Evolutionary conservation across 108 stramenopile genomes (phyloP), one percentile per base, ranked within the genome.

Genomic region (Skeletonema tropicum): DNA sequence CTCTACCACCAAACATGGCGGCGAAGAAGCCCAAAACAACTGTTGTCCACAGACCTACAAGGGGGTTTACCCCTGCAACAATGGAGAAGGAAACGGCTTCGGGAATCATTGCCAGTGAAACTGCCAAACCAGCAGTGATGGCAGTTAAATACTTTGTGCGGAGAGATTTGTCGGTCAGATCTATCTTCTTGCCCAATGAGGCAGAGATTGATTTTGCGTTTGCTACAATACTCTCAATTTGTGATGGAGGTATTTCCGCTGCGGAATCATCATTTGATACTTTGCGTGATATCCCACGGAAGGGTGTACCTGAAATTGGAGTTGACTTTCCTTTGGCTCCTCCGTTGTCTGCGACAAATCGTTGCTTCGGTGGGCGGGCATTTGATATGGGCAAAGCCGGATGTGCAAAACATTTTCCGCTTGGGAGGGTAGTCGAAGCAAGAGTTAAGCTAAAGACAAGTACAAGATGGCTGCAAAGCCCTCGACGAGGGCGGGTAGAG

Each of bases 1-100:
- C 86, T 26, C 94, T 86, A 0, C 62, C 70, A 29, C 95, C 95
- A 62, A 96, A 89, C 41, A 84, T 42, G 39, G 94, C 85, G 12
- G 92, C 93, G 17, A 92, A 65, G 62, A 97, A 90, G 42, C 94
- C 93, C 35, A 96, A 74, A 14, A 91, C 80, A 58, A 93, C 94
- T 4, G 94, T 91, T 8, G 94, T 92, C 87, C 92, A 94, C 3
- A 96, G 80, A 15, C 94, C 95, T 1, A 96, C 88, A 25, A 92
- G 71, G 0, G 93, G 93, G 55, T 60, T 79, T 45, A 92, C 90
- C 9, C 93, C 90, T 3, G 93, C 89, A 17, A 91, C 84, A 36
- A 65, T 90, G 2, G 88, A 64, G 75, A 94, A 92, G 14, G 87
- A 87, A 5, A 94, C 86, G 1, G 90, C 90, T 73, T 94, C 91